Evolutionary conservation across 2,329 filamentous ascomycete species (phyloP).

Genomic region (Leptographium flavum): DNA sequence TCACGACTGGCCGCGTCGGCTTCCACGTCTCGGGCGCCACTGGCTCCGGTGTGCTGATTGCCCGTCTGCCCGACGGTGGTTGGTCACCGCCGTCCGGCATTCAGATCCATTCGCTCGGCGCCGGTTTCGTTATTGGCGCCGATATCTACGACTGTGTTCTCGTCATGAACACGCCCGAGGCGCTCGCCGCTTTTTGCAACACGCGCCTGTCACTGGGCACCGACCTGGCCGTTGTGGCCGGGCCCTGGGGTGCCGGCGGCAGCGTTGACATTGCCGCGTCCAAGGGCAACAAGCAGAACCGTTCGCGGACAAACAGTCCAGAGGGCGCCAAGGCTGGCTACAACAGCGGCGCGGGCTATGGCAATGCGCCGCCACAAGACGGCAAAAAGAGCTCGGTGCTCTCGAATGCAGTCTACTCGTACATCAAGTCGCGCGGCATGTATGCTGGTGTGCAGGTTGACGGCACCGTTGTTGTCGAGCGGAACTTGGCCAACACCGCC

Average conservation of each 20-base stretch:
- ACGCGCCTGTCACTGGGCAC: conserved; percentile 64
- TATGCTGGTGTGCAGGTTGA: conserved; percentile 81
- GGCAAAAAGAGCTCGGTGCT: too few relatives aligned
- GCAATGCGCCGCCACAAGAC: too few relatives aligned
- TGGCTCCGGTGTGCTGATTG: conserved; percentile 44
- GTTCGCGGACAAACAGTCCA: conserved; percentile 8
- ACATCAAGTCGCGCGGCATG: conserved; percentile 79
- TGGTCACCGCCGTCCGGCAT: conserved; percentile 77
- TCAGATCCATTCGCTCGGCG: conserved; percentile 63
- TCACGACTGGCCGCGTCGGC: conserved; percentile 49
- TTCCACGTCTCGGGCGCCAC: conserved; percentile 41
- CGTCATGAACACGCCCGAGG: conserved; percentile 67
- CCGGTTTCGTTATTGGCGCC: conserved; percentile 67
- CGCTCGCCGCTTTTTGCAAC: conserved; percentile 62
- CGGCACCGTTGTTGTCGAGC: conserved; percentile 73
- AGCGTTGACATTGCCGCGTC: conserved; percentile 45
- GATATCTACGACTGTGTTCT: conserved; percentile 86
- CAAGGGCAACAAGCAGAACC: conserved; percentile 12
- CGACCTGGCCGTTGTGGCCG: conserved; percentile 63
- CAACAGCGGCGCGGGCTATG: conserved; percentile 10
- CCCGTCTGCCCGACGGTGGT: conserved; percentile 37
- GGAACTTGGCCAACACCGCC: conserved; percentile 73
- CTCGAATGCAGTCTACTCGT: conserved; percentile 38
- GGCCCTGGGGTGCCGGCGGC: conserved; percentile 55
- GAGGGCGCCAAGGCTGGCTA: conserved; percentile 9